Evolutionary conservation across 768 basidiomycete species (phyloP), one percentile per base, ranked within the genome.

Genomic region (Lentinula aciculospora): DNA sequence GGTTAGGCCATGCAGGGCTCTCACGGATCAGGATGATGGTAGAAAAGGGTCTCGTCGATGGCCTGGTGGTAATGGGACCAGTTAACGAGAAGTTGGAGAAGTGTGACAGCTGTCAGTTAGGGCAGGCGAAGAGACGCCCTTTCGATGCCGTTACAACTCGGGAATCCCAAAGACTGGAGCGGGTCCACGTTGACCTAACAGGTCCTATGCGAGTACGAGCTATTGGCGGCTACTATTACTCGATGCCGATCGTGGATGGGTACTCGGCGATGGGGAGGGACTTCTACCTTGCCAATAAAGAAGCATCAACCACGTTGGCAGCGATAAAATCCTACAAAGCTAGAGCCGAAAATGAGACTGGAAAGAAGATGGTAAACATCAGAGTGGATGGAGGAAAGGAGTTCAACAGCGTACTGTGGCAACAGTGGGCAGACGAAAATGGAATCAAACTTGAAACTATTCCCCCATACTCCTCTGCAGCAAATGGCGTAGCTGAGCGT

Each of bases 1-100:
- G 66, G 2, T 58, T 73, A 39, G 64, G 63, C 0, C 57, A 58
- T 29, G 47, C 57, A 1, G 57, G 49, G 8, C 25, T 40, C 4
- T 3, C 23, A 15, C 2, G 47, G 15, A 58, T 58, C 25, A 9
- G 12, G 4, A 17, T 27, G 19, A 15, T 39, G 23, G 8, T 15
- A 5, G 13, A 45, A 13, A 27, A 27, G 15, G 27, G 19, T 2
- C 6, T 48, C 0, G 56, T 57, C n/a, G 56, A 45, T 47, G 29
- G 44, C 2, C 29, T 57, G 0, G 32, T 40, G 2, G 27, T 47
- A 2, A 19, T 13, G 5, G 31, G n/a, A 9, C n/a, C n/a, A n/a
- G n/a, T n/a, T n/a, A n/a, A 31, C 12, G n/a, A n/a, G 10, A n/a
- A 12, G 17, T 17, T 29, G 3, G 27, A 28, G 13, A 15, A 45